Evolutionary conservation across 371 early-diverging fungal genomes (phyloP).

Genomic region (Massospora cicadina): DNA sequence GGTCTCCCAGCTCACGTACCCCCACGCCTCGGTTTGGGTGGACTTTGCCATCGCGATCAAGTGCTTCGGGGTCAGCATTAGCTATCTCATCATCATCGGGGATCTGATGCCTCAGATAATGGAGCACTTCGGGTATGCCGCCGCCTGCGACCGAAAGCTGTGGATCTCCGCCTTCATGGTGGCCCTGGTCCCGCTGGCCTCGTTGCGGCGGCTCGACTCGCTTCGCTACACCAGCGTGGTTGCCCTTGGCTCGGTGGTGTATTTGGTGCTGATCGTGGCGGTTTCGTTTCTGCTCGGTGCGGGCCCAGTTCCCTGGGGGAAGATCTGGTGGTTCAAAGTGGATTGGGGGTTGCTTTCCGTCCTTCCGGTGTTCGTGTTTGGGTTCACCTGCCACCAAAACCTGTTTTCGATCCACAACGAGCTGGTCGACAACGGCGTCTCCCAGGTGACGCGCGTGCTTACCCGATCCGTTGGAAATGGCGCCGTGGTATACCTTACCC

Average conservation of each 20-base stretch:
- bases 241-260: constrained; percentile 77
- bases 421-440: constrained; percentile 54
- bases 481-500: constrained; percentile 61
- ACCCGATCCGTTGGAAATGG: constrained; percentile 60
- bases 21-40: constrained; percentile 72
- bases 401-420: constrained; percentile 90
- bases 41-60: constrained; percentile 97
- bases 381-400: constrained; percentile 94
- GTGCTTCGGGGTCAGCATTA: constrained; percentile 98
- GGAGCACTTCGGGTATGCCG: constrained; percentile 15
- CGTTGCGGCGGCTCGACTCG: constrained; percentile 75
- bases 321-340: constrained; percentile 30
- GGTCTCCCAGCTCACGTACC: constrained; percentile 80
- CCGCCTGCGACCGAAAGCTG: constrained; percentile 39
- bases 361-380: constrained; percentile 96
- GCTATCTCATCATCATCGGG: constrained; percentile 96
- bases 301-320: constrained; percentile 24
- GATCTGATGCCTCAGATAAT: constrained; percentile 77
- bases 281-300: constrained; percentile 43
- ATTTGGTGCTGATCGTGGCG: constrained; percentile 77
- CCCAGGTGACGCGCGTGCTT: constrained; percentile 43
- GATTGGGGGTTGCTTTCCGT: constrained; percentile 50
- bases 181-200: constrained; percentile 56
- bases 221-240: constrained; percentile 86
- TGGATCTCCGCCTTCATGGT: constrained; percentile 76